phyloP scores from a whole-genome alignment of 2,329 filamentous ascomycete species.

The Pseudopyricularia cyperi region DNA sequence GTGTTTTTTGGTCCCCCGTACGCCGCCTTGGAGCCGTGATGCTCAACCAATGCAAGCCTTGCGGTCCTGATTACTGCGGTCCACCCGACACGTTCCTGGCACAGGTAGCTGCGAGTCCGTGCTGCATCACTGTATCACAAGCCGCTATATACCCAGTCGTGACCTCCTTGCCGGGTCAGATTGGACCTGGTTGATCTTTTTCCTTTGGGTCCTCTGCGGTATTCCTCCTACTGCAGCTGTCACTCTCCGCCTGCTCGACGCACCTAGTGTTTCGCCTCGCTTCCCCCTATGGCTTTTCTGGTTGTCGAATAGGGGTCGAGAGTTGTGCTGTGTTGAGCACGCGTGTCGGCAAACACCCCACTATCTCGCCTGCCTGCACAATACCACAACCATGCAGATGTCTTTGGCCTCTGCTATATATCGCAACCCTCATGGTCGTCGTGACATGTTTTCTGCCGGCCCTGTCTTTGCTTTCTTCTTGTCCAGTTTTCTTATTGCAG shows the following conservation, averaged over 20 bases:
- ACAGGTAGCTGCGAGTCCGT: constrained; percentile 4
- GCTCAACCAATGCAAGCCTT: constrained; percentile 18
- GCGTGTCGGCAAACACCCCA: neutral
- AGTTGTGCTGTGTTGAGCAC: constrained; percentile 6
- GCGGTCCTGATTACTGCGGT: constrained; percentile 13
- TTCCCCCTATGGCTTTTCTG: neutral
- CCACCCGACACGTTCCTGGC: constrained; percentile 27
- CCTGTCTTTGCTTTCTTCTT: constrained; percentile 11
- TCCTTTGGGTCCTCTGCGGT: neutral
- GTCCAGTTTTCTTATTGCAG: constrained; percentile 3
- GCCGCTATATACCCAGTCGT: constrained; percentile 41
- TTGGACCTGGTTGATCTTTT: constrained; percentile 14
- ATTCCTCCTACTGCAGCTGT: constrained; percentile 15
- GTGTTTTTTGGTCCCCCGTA: neutral
- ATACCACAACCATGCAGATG: constrained; percentile 26
- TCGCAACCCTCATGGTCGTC: constrained; percentile 10
- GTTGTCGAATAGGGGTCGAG: constrained; percentile 17
- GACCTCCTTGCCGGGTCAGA: constrained; percentile 3
- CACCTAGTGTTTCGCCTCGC: constrained; percentile 37
- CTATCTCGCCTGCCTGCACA: neutral
- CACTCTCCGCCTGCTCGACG: constrained; percentile 26
- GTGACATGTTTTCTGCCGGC: constrained; percentile 5
- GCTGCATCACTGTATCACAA: constrained; percentile 26
- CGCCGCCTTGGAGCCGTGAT: constrained; percentile 2
- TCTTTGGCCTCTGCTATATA: constrained; percentile 9